Percentiles rank a stretch among this genome's conserved stretches.
phyloP scores from a whole-genome alignment of 202 grass and related monocot genomes.

The Schoenoplectus tabernaemontani region DNA sequence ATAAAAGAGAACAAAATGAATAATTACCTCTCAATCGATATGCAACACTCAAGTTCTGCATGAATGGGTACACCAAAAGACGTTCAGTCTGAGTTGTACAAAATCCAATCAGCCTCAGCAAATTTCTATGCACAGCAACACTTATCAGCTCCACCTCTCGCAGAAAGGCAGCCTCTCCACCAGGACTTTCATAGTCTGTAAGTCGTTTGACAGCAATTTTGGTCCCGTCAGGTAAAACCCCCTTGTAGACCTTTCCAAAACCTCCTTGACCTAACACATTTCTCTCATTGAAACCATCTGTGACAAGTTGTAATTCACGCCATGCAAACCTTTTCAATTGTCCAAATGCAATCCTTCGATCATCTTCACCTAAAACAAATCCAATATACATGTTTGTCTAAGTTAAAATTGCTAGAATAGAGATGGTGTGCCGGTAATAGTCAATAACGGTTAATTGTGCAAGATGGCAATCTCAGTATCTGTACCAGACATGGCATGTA shows the following conservation, averaged over 20 bases:
- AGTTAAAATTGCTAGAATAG: neutral
- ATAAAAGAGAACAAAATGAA: neutral
- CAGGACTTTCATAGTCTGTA: conserved; percentile 69
- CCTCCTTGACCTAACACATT: conserved; percentile 94
- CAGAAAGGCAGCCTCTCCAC: conserved; percentile 83
- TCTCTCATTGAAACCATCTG: conserved; percentile 65
- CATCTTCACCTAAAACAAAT: conserved; percentile 58
- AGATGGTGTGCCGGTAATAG: neutral
- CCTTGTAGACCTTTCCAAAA: conserved; percentile 95
- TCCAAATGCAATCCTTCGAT: conserved; percentile 79
- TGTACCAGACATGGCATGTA: neutral
- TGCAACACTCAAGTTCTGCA: conserved; percentile 88
- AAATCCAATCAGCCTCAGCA: conserved; percentile 84
- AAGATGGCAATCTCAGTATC: neutral
- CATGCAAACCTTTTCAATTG: conserved; percentile 91
- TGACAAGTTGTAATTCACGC: conserved; percentile 78
- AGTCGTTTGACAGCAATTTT: conserved; percentile 86
- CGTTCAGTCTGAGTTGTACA: conserved; percentile 83
- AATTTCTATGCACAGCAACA: conserved; percentile 93
- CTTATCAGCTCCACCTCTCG: conserved; percentile 92
- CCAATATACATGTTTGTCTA: neutral
- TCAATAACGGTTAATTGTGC: neutral
- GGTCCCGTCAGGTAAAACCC: conserved; percentile 64
- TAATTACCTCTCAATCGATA: conserved; percentile 80
- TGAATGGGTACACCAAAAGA: conserved; percentile 90